Conservation (phyloP, 2,329 filamentous ascomycete species). For the Simplicillium sp. region DNA sequence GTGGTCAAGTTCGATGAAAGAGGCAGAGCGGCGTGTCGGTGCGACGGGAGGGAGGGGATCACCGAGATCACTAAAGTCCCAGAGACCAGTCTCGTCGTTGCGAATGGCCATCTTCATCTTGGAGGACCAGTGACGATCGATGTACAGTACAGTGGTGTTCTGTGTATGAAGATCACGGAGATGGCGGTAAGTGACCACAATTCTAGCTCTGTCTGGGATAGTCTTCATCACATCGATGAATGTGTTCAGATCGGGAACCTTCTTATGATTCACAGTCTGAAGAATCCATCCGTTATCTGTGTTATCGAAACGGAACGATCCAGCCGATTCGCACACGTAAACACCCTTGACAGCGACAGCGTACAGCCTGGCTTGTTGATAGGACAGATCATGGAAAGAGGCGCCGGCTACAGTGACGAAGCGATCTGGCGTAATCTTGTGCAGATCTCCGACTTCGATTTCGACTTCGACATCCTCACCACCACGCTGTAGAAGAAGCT, state of each 20-base stretch:
- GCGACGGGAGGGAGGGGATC: slow-evolving; percentile 68
- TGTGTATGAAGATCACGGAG: slow-evolving; percentile 89
- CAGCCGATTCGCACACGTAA: slow-evolving; percentile 85
- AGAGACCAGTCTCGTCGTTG: slow-evolving; percentile 82
- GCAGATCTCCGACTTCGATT: slow-evolving; percentile 77
- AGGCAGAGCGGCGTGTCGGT: slow-evolving; percentile 66
- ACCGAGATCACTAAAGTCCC: slow-evolving; percentile 86
- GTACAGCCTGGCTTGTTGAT: slow-evolving; percentile 94
- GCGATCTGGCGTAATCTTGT: slow-evolving; percentile 89
- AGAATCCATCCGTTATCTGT: slow-evolving; percentile 90
- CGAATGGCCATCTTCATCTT: slow-evolving; percentile 90
- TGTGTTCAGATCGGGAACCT: slow-evolving; percentile 74
- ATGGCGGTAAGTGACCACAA: slow-evolving; percentile 94
- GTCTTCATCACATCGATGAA: slow-evolving; percentile 86
- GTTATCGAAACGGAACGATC: slow-evolving; percentile 90
- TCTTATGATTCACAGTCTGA: slow-evolving; percentile 84
- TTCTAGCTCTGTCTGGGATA: slow-evolving; percentile 73
- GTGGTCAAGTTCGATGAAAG: slow-evolving; percentile 87
- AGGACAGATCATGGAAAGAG: slow-evolving; percentile 92
- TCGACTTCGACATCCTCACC: slow-evolving; percentile 81
- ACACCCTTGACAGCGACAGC: slow-evolving; percentile 88
- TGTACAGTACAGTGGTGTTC: slow-evolving; percentile 83
- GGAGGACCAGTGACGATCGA: slow-evolving; percentile 91
- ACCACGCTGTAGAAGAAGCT: slow-evolving; percentile 76
- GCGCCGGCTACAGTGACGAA: slow-evolving; percentile 92